phyloP scores from a whole-genome alignment of 1,139 yeast species.

The Blastobotrys raffinosifermentans region DNA sequence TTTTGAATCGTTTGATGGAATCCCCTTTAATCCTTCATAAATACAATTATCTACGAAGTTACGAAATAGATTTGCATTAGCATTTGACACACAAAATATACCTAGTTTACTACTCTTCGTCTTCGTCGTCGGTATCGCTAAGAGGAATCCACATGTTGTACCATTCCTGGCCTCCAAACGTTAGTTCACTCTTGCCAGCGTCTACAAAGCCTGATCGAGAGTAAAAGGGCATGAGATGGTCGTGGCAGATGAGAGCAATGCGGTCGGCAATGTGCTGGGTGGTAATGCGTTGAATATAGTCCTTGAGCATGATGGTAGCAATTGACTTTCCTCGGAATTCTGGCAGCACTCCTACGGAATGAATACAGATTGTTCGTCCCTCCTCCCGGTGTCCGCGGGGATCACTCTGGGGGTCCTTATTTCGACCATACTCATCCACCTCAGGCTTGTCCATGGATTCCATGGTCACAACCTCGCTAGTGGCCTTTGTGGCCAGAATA shows the following conservation, averaged over 20 bases:
- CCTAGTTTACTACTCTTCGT: conserved; percentile 16
- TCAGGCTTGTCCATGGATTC: conserved; percentile 62
- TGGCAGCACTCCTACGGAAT: conserved; percentile 72
- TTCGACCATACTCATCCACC: conserved; percentile 25
- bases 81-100: no score
- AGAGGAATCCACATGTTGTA: conserved; percentile 58
- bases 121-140: conserved; percentile 32
- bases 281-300: conserved; percentile 82
- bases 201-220: conserved; percentile 70
- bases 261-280: conserved; percentile 82
- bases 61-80: not conserved
- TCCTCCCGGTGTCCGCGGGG: conserved; percentile 70
- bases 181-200: conserved; percentile 55
- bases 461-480: conserved; percentile 47
- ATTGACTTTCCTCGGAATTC: conserved; percentile 75
- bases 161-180: conserved; percentile 60
- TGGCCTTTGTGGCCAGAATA: conserved; percentile 73
- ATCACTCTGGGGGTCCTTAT: conserved; percentile 28
- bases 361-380: conserved; percentile 73
- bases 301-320: conserved; percentile 78
- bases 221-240: conserved; percentile 66
- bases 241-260: conserved; percentile 69
- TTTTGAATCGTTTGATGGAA: conserved; percentile 23
- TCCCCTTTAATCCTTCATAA: conserved; percentile 28
- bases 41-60: conserved; percentile 1